These are phyloP conservation scores for Eruca vesicaria DNA, from an alignment of 441 rosid genomes.

Conservation along the genomic window DNA sequence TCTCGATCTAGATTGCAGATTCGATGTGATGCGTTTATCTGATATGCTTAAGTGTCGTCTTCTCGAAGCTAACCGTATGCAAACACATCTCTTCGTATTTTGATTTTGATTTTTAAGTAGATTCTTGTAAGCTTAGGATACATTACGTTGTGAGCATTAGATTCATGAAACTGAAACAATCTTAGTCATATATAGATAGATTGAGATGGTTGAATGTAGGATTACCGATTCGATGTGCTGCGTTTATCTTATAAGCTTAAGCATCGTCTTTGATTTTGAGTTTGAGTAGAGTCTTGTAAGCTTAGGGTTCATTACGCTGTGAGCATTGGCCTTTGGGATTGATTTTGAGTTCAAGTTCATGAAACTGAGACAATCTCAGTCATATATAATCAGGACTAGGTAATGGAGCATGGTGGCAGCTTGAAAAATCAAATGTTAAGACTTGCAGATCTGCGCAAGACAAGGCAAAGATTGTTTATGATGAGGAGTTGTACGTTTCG, in stretches of 20 bases:
- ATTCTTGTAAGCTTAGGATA: too few relatives aligned
- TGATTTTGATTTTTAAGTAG: too few relatives aligned
- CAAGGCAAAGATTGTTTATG: slow-evolving; percentile 24
- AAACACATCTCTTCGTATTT: background rate
- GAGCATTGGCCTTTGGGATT: background rate
- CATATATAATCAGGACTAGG: slow-evolving; percentile 33
- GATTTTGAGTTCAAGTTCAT: background rate
- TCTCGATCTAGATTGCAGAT: slow-evolving; percentile 80
- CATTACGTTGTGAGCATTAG: too few relatives aligned
- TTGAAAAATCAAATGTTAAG: slow-evolving; percentile 17
- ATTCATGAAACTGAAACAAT: too few relatives aligned
- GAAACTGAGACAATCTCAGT: background rate
- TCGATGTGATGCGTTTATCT: slow-evolving; percentile 60
- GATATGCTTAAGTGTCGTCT: slow-evolving; percentile 62
- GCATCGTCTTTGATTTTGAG: background rate
- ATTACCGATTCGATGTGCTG: too few relatives aligned
- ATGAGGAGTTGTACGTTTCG: slow-evolving; percentile 48
- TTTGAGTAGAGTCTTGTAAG: background rate
- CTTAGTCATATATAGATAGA: too few relatives aligned
- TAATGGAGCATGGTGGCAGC: slow-evolving; percentile 27
- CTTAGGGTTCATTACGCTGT: background rate
- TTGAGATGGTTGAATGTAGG: too few relatives aligned
- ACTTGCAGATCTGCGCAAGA: background rate
- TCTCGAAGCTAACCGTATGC: slow-evolving; percentile 38
- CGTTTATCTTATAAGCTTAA: too few relatives aligned